A percentile compares a stretch with the other conserved stretches of the same genome.
These are phyloP conservation scores for Thermomyces lanuginosus DNA, from an alignment of 2,329 filamentous ascomycete genomes.

Conservation along the genomic window DNA sequence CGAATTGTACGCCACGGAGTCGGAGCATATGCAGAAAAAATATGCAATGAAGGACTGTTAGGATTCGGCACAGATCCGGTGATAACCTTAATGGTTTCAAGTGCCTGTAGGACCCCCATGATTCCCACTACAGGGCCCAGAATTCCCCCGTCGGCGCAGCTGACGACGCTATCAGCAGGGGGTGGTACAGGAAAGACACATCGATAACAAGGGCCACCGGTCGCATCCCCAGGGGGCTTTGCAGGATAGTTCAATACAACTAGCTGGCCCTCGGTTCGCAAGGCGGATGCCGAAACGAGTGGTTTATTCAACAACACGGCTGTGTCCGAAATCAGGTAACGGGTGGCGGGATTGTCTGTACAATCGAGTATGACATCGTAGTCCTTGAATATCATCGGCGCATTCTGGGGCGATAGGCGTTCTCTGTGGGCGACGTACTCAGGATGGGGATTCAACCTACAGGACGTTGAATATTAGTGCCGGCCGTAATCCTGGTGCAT, in stretches of 20 bases:
- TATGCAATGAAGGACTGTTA: constrained; percentile 15
- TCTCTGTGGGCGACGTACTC: constrained; percentile 45
- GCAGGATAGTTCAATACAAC: constrained; percentile 75
- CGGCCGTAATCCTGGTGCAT: constrained; percentile 6
- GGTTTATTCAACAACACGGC: constrained; percentile 66
- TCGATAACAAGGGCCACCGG: constrained; percentile 74
- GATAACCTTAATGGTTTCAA: constrained; percentile 78
- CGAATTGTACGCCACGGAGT: constrained; percentile 55
- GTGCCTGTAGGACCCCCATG: constrained; percentile 84
- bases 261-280: constrained; percentile 78
- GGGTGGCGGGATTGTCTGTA: constrained; percentile 79
- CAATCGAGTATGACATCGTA: constrained; percentile 89
- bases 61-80: constrained; percentile 20
- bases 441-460: constrained; percentile 56
- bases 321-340: constrained; percentile 83
- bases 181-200: constrained; percentile 84
- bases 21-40: constrained; percentile 29
- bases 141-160: constrained; percentile 85
- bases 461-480: neutral
- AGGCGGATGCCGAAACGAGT: constrained; percentile 74
- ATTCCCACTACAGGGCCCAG: constrained; percentile 79
- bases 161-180: constrained; percentile 63
- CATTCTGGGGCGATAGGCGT: constrained; percentile 53
- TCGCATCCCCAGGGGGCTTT: constrained; percentile 36
- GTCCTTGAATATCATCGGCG: constrained; percentile 44